Evolutionary conservation across 2,329 filamentous ascomycete species (phyloP).

Genomic region (Penicillium sp.): DNA sequence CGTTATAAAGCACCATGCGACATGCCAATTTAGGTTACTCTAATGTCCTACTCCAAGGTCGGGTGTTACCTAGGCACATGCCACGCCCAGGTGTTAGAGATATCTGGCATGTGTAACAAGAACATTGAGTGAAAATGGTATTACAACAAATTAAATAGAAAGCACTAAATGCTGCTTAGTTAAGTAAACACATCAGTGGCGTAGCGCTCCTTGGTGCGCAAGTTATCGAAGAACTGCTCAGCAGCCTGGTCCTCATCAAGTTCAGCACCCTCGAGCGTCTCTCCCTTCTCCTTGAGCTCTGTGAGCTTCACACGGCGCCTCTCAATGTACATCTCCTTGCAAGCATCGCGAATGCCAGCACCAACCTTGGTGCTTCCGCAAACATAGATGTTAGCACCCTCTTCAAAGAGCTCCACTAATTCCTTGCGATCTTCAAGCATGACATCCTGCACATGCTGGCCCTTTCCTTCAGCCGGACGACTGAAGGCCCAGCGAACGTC

Average conservation of each 20-base stretch:
- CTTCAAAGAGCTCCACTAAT: slow-evolving; percentile 48
- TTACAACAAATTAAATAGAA: not conserved
- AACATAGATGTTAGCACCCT: slow-evolving; percentile 62
- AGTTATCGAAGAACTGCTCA: slow-evolving; percentile 30
- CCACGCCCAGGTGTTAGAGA: no score
- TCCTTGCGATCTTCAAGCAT: slow-evolving; percentile 52
- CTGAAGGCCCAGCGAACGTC: slow-evolving; percentile 64
- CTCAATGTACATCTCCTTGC: slow-evolving; percentile 38
- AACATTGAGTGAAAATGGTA: not conserved
- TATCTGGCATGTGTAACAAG: no score
- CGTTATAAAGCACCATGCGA: no score
- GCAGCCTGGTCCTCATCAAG: slow-evolving; percentile 30
- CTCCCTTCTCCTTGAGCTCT: slow-evolving; percentile 33
- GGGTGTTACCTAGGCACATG: no score
- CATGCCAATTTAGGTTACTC: no score
- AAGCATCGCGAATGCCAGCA: slow-evolving; percentile 49
- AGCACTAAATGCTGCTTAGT: not conserved
- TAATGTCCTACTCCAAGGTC: no score
- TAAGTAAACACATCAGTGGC: slow-evolving; percentile 61
- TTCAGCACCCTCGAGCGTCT: slow-evolving; percentile 35
- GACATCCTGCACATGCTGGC: slow-evolving; percentile 57
- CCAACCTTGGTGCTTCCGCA: slow-evolving; percentile 62
- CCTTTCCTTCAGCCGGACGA: slow-evolving; percentile 48
- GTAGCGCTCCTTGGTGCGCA: slow-evolving; percentile 55
- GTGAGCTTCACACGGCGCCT: slow-evolving; percentile 33